Base-by-base conservation (phyloP, 495 filamentous ascomycete species). In the Tuber indicum region DNA sequence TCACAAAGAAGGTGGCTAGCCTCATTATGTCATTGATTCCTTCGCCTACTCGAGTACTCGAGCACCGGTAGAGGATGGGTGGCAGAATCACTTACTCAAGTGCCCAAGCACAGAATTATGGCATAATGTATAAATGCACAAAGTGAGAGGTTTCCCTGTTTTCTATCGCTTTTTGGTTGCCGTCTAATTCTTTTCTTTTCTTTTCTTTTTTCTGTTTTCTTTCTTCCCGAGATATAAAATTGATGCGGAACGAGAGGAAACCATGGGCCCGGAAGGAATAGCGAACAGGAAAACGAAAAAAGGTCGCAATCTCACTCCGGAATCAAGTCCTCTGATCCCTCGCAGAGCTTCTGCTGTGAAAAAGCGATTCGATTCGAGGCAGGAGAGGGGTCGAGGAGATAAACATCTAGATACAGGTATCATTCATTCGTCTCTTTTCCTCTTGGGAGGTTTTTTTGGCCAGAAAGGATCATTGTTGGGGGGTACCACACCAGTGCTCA, bases 11-110 rank as follows among this genome's bases (percentile, higher is more conserved):
- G 10, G 26, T 36, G 26, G 58, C 14, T 32, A 12, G 26, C 58
- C 58, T 66, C 26, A 66, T 36, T 36, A 66, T 66, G 58, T 66
- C 58, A 66, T 66, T 66, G 58, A 36, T 17, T 66, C 58, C 58
- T 16, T 66, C 32, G 36, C 26, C 26, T 17, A 32, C 32, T 32
- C 32, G 32, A 32, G 32, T 32, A 32, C 32, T 0, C 32, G 32
- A 32, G 32, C 1, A 32, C 32, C 1, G 32, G 32, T 32, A 8
- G 26, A 66, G 58, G 26, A 66, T 19, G 26, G 58, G 58, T 26
- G 58, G 10, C 58, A 66, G 58, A 66, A 66, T 17, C 26, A 66
- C 52, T 62, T 36, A 66, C 58, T 36, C 58, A 19, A 36, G 26
- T 36, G 8, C 26, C 16, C 32, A 14, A 36, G 14, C 1, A 66